Base-by-base conservation (phyloP, 106 monocot species). In the Dioscorea dumetorum region DNA sequence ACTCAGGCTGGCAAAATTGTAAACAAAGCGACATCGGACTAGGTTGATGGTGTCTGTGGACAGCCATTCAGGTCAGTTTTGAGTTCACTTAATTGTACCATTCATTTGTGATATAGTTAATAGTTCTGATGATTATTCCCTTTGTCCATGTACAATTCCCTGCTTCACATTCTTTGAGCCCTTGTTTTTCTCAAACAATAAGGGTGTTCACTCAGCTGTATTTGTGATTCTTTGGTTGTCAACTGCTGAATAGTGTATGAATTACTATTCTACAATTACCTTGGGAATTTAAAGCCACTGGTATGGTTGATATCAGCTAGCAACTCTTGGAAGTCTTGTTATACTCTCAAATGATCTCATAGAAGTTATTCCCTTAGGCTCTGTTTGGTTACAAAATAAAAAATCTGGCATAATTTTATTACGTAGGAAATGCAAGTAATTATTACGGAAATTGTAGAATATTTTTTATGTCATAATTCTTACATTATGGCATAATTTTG, bases 181-280 rank as follows among this genome's bases (percentile, higher is more conserved):
- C 73, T 73, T 73, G 24, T 67, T 67, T 74, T 67, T 67, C 49
- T 74, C 67, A 28, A 28, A 32, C 66, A 59, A 59, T 59, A 66
- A 60, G 67, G 74, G 74, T 49, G 50, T 67, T 11, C 12, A 4
- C 33, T 33, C 34, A 41, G 41, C 41, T 41, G 19, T 66, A 41
- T 66, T 61, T 71, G 60, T 61, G 60, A 70, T 70, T 70, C 70
- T 60, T 71, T 71, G 41, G 60, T 49, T 71, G 21, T 71, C 22
- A 61, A 60, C 22, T 24, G 24, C 19, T 61, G 48, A 41, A 48
- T 49, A 60, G 49, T 60, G 24, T 61, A 48, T 58, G 59, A 48
- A 50, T 63, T 63, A 52, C 41, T 41, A 41, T 41, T 41, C 41
- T 41, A 41, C 41, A 41, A 41, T 41, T 41, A 5, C 3, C 41